Evolutionary conservation across 2,329 filamentous ascomycete genomes (phyloP), one percentile per base, ranked within the genome.

Genomic region (Aspergillus sp.): DNA sequence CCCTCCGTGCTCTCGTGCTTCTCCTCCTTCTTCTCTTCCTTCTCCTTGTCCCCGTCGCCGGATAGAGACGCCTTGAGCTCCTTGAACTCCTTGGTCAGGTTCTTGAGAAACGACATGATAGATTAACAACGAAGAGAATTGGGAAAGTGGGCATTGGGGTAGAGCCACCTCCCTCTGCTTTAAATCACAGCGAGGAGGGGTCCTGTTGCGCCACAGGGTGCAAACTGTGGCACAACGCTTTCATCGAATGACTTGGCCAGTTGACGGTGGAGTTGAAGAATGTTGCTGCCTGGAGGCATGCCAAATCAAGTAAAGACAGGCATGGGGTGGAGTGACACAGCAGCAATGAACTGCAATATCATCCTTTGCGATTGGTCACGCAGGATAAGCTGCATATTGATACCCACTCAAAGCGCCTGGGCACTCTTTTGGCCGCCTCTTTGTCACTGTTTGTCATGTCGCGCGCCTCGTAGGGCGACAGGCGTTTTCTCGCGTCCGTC

Each of bases 81-180:
- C 47, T 57, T 57, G 55, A 57, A 57, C n/a, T 57, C 55, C 55
- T 57, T 57, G 46, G 55, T 45, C 5, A 57, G 47, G 13, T 25
- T 48, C 34, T 50, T 50, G 55, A 57, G 31, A 34, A 57, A 57
- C 5, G 55, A 57, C 55, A 57, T 57, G 22, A 1, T 54, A n/a
- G 22, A 28, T 7, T 28, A 9, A n/a, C 19, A n/a, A 25, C n/a
- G 13, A 17, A 15, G 23, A 54, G 15, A 31, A 9, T n/a, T 31
- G 4, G 17, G n/a, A 38, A 46, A 30, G 41, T 30, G 41, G 30
- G 41, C 48, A 38, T n/a, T 46, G 43, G 43, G 43, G 43, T 9
- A 22, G 34, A 38, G n/a, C 34, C 50, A 30, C 13, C 50, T 19
- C 8, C n/a, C n/a, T 54, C n/a, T 19, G 15, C 17, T 38, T 47